Conservation (phyloP, 2,329 filamentous ascomycete species). For the Graphilbum fragrans region DNA sequence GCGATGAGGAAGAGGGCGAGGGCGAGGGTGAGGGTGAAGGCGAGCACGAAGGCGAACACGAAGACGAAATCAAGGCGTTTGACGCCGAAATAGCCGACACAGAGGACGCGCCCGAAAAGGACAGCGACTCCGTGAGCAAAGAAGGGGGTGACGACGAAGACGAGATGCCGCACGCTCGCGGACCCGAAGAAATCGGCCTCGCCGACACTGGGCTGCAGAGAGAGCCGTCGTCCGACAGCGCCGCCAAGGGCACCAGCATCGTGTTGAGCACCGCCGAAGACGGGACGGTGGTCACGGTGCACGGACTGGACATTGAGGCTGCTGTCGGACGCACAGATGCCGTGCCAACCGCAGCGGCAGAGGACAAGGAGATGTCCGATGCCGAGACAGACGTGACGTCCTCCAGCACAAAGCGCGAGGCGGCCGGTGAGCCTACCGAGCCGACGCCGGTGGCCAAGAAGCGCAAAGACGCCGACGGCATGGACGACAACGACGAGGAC, state of each 20-base stretch:
- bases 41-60: conserved; percentile 7
- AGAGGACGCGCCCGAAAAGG: conserved; percentile 10
- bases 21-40: conserved; percentile 13
- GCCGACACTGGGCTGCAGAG: conserved; percentile 73
- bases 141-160: no score
- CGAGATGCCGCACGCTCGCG: conserved; percentile 68
- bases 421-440: conserved; percentile 9
- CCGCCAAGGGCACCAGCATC: conserved; percentile 14
- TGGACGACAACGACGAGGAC: not conserved
- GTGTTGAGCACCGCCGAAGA: not conserved
- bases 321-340: conserved; percentile 42
- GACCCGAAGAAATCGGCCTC: conserved; percentile 73
- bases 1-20: conserved; percentile 2
- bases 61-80: not conserved
- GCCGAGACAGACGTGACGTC: conserved; percentile 16
- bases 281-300: conserved; percentile 29
- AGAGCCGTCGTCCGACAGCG: conserved; percentile 20
- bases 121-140: conserved; percentile 16
- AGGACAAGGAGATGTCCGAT: conserved; percentile 18
- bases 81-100: conserved; percentile 3
- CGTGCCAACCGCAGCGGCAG: conserved; percentile 8
- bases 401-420: conserved; percentile 36
- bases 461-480: not conserved
- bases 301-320: conserved; percentile 47
- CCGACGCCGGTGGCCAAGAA: not conserved